Percentiles rank a stretch among this genome's conserved stretches.
phyloP scores from a whole-genome alignment of 495 filamentous ascomycete species.

The Acidiella bohemica region DNA sequence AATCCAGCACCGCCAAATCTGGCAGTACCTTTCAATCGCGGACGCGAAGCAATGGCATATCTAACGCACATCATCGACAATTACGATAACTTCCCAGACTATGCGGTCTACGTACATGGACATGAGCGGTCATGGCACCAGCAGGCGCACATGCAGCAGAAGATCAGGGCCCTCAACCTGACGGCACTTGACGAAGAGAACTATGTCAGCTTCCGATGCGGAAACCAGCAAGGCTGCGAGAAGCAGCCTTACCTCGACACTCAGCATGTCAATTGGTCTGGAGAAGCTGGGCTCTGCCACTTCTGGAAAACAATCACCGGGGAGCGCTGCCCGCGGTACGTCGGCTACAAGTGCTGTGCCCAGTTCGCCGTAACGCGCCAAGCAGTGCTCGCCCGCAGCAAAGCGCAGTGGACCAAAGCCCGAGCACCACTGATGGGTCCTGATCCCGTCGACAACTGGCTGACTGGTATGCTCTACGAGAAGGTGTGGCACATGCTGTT shows the following conservation, averaged over 20 bases:
- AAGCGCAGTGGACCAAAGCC: not conserved
- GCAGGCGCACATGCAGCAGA: conserved; percentile 26
- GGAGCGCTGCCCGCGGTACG: not conserved
- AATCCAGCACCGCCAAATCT: not conserved
- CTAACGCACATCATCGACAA: conserved; percentile 57
- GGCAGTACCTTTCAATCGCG: conserved; percentile 33
- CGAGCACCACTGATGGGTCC: not conserved
- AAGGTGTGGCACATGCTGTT: conserved; percentile 1
- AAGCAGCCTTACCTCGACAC: conserved; percentile 1
- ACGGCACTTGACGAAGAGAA: conserved; percentile 3
- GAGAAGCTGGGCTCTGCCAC: not conserved
- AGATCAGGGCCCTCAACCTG: conserved; percentile 1
- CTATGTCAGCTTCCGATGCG: conserved; percentile 2
- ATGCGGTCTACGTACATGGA: conserved; percentile 53
- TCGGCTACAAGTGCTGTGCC: conserved; percentile 2
- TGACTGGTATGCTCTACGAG: not conserved
- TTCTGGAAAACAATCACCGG: not conserved
- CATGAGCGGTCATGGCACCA: conserved; percentile 56
- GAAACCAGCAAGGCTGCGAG: not conserved
- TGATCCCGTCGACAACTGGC: not conserved
- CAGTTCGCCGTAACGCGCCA: not conserved
- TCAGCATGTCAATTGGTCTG: not conserved
- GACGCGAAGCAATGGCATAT: conserved; percentile 63
- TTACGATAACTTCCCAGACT: conserved; percentile 52
- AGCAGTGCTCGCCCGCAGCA: not conserved